Evolutionary conservation across 2,329 filamentous ascomycete species (phyloP).

Genomic region (Aspergillus quadricinctus): DNA sequence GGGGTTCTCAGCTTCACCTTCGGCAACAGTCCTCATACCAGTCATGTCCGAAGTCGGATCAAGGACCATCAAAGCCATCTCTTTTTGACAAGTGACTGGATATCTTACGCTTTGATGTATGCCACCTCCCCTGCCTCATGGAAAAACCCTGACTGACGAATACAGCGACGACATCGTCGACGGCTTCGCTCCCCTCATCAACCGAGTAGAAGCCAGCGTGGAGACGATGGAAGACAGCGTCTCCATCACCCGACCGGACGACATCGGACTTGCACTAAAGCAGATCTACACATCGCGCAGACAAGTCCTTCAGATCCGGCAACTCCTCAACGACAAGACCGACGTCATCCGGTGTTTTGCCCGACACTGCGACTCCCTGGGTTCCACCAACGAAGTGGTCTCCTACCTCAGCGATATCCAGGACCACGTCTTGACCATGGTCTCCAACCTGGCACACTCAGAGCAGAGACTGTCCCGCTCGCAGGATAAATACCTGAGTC

Average conservation of each 20-base stretch:
- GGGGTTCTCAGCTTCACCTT: constrained; percentile 91
- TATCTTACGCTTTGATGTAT: constrained; percentile 92
- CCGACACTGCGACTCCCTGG: constrained; percentile 90
- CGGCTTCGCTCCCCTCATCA: constrained; percentile 81
- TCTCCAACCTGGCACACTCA: constrained; percentile 85
- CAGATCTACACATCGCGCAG: constrained; percentile 83
- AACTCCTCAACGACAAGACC: constrained; percentile 86
- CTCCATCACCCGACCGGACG: constrained; percentile 80
- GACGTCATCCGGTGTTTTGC: constrained; percentile 94
- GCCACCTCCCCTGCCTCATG: constrained; percentile 24
- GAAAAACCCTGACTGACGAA: constrained; percentile 1
- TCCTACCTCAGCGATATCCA: constrained; percentile 94
- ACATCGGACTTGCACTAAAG: constrained; percentile 76
- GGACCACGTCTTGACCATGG: constrained; percentile 97
- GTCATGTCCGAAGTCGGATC: constrained; percentile 85
- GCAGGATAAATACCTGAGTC: constrained; percentile 89
- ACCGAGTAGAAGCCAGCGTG: constrained; percentile 74
- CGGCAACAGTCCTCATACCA: constrained; percentile 72
- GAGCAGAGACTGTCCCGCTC: constrained; percentile 91
- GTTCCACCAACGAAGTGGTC: constrained; percentile 87
- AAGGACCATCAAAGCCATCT: constrained; percentile 86
- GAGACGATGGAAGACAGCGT: constrained; percentile 90
- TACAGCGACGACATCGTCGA: constrained; percentile 87
- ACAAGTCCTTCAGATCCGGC: constrained; percentile 83
- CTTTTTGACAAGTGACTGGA: constrained; percentile 89